Evolutionary conservation across 1,284 basidiomycete species (phyloP).

Genomic region (Papiliotrema laurentii): DNA sequence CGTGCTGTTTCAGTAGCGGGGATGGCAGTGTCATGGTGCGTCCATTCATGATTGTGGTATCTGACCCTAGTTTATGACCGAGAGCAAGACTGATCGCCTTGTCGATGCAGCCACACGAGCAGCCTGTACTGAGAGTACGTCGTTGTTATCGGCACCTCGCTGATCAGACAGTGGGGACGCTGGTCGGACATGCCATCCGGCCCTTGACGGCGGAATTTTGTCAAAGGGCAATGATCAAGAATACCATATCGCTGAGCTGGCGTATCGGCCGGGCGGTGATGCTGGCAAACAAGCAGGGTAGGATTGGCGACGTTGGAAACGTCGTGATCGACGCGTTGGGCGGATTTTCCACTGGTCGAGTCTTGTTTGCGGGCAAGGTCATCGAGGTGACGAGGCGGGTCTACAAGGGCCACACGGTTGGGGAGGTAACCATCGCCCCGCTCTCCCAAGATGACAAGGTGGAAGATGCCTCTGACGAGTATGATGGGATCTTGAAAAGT

Average conservation of each 20-base stretch:
- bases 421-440: conserved; percentile 52
- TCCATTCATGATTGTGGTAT: background rate
- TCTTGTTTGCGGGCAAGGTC: conserved; percentile 58
- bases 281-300: conserved; percentile 49
- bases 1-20: conserved; percentile 22
- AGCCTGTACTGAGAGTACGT: conserved; percentile 24
- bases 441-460: conserved; percentile 53
- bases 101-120: conserved; percentile 24
- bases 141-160: too few relatives aligned
- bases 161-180: conserved; percentile 11
- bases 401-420: conserved; percentile 54
- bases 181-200: conserved; percentile 17
- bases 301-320: conserved; percentile 23
- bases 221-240: conserved; percentile 38
- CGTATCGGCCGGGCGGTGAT: conserved; percentile 54
- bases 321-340: conserved; percentile 53
- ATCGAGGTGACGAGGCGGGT: conserved; percentile 54
- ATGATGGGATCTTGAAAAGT: conserved; percentile 6
- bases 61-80: conserved; percentile 20
- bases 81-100: conserved; percentile 21
- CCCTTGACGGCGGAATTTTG: conserved; percentile 17
- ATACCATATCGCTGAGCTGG: conserved; percentile 56
- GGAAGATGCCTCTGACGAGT: conserved; percentile 3
- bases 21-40: conserved; percentile 28
- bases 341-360: conserved; percentile 53